Evolutionary conservation across 192 early-diverging fungal genomes (phyloP).

Genomic region (Mortierella claussenii): DNA sequence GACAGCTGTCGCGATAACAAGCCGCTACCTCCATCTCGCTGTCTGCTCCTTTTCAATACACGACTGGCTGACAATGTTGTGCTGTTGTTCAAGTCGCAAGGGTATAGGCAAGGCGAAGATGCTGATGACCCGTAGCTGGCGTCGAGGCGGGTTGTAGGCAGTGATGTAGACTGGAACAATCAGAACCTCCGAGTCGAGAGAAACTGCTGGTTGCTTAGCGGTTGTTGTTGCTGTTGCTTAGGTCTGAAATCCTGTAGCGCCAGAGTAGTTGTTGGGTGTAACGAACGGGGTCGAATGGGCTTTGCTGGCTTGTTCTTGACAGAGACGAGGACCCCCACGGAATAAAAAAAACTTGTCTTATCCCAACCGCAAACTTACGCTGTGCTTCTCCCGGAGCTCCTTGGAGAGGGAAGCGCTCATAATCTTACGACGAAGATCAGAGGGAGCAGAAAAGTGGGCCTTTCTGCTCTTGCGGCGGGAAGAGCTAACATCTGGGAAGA

Average conservation of each 20-base stretch:
- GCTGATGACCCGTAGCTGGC: too few species aligned
- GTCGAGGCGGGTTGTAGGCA: too few species aligned
- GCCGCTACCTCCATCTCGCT: slow-evolving; percentile 5
- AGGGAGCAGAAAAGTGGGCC: slow-evolving; percentile 99
- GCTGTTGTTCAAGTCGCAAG: neutral
- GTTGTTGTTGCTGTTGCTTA: too few species aligned
- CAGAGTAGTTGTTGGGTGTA: neutral
- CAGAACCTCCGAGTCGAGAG: too few species aligned
- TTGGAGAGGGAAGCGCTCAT: slow-evolving; percentile 97
- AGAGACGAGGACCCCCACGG: slow-evolving; percentile 3
- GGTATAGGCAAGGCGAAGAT: too few species aligned
- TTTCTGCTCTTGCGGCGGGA: slow-evolving; percentile 94
- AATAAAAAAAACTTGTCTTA: slow-evolving; percentile 38
- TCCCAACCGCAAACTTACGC: slow-evolving; percentile 69
- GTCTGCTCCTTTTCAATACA: slow-evolving; percentile 22
- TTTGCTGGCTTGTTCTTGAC: neutral
- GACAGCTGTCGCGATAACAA: neutral
- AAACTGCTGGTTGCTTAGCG: too few species aligned
- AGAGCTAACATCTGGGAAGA: slow-evolving; percentile 80
- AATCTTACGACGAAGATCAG: slow-evolving; percentile 93
- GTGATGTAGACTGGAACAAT: neutral
- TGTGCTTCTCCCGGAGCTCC: slow-evolving; percentile 98
- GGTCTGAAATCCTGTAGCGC: neutral
- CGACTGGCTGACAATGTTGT: slow-evolving; percentile 45
- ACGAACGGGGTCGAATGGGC: too few species aligned